Evolutionary conservation across 768 basidiomycete genomes (phyloP).

Genomic region (Podaxis sp.): DNA sequence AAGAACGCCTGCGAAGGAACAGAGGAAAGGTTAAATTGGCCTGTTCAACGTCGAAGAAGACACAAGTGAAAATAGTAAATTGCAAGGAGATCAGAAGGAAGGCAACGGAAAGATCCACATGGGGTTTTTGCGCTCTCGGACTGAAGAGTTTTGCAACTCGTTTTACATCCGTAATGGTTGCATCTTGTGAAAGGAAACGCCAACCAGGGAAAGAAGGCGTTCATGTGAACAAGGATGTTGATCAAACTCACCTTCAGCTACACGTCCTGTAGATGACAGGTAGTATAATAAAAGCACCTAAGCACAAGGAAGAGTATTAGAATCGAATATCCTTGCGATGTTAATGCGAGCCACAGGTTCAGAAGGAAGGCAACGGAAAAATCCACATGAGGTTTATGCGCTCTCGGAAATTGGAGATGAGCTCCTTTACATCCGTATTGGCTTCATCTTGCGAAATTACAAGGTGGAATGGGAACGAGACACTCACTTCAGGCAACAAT

Average conservation of each 20-base stretch:
- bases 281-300: constrained; percentile 3
- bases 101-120: constrained; percentile 67
- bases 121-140: constrained; percentile 32
- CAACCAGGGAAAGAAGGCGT: constrained; percentile 6
- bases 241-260: neutral
- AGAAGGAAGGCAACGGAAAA: constrained; percentile 67
- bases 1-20: neutral
- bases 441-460: constrained; percentile 19
- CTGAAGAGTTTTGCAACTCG: constrained; percentile 21
- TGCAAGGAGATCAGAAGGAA: constrained; percentile 50
- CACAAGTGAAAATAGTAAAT: neutral
- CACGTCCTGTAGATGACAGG: constrained; percentile 7
- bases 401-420: constrained; percentile 27
- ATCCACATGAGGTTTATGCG: constrained; percentile 49
- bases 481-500: neutral
- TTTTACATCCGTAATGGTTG: constrained; percentile 27
- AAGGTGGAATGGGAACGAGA: neutral
- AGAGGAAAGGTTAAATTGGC: neutral
- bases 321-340: neutral
- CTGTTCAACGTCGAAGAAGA: neutral
- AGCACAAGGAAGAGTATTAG: constrained; percentile 14
- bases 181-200: constrained; percentile 20
- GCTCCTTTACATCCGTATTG: constrained; percentile 27
- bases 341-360: constrained; percentile 24
- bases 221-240: constrained; percentile 10